phyloP scores from a whole-genome alignment of 768 basidiomycete species.

The Collybia sordida region DNA sequence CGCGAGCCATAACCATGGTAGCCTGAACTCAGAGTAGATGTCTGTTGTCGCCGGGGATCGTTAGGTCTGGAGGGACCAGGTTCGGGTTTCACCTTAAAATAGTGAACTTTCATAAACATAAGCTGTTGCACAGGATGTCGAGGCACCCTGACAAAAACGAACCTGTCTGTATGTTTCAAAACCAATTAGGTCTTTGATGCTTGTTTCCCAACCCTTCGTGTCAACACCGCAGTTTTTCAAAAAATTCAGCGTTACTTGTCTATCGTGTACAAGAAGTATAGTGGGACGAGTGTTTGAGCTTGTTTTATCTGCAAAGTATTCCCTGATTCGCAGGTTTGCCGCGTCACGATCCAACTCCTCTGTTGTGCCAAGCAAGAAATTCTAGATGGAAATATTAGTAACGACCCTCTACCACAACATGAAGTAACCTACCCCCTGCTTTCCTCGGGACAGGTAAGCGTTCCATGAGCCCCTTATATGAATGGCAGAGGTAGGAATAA shows the following conservation, averaged over 20 bases:
- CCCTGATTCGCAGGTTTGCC: slow-evolving; percentile 16
- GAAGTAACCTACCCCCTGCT: neutral
- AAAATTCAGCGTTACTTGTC: slow-evolving; percentile 34
- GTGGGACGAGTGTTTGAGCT: slow-evolving; percentile 25
- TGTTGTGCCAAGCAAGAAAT: slow-evolving; percentile 27
- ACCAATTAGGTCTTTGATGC: slow-evolving; percentile 34
- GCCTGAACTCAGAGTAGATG: neutral
- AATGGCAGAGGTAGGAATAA: neutral
- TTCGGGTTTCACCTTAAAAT: slow-evolving; percentile 6
- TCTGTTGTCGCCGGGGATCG: slow-evolving; percentile 3
- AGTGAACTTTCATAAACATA: neutral
- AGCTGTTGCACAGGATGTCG: neutral
- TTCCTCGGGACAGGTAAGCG: too few relatives aligned
- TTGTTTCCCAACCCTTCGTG: slow-evolving; percentile 36
- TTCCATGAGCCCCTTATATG: too few relatives aligned
- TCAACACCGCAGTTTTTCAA: slow-evolving; percentile 43
- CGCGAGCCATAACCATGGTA: slow-evolving; percentile 8
- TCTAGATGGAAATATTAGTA: slow-evolving; percentile 11
- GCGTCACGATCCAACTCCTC: slow-evolving; percentile 13
- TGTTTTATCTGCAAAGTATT: slow-evolving; percentile 14
- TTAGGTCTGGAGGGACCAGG: neutral
- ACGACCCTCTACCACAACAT: neutral
- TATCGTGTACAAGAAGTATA: slow-evolving; percentile 47
- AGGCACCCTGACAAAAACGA: neutral
- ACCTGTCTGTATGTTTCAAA: slow-evolving; percentile 4